These are phyloP conservation scores for Fusarium citri DNA, from an alignment of 2,329 filamentous ascomycete species.

Conservation along the genomic window DNA sequence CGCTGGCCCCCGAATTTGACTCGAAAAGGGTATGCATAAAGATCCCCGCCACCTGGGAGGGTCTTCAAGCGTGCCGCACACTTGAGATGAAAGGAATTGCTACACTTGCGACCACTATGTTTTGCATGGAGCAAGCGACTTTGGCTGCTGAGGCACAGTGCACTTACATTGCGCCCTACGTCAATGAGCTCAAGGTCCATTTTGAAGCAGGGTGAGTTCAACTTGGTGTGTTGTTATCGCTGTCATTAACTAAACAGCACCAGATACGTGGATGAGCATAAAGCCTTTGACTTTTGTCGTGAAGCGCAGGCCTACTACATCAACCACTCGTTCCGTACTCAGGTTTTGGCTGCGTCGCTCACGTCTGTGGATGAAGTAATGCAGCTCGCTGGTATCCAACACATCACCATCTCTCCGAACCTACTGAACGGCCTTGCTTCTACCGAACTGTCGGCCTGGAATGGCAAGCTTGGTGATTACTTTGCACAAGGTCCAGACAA, in stretches of 20 bases:
- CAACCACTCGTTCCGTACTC: constrained; percentile 55
- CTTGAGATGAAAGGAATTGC: constrained; percentile 66
- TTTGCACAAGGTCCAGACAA: constrained; percentile 48
- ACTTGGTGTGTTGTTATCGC: background rate
- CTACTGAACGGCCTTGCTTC: constrained; percentile 61
- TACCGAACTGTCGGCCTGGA: constrained; percentile 49
- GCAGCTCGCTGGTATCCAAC: constrained; percentile 66
- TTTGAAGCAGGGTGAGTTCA: constrained; percentile 61
- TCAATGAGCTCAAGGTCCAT: constrained; percentile 73
- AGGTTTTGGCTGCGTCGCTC: constrained; percentile 68
- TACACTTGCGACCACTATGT: constrained; percentile 72
- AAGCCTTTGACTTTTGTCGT: constrained; percentile 63
- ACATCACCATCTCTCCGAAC: constrained; percentile 68
- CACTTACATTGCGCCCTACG: constrained; percentile 73
- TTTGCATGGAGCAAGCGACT: constrained; percentile 69
- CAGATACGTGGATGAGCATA: constrained; percentile 62
- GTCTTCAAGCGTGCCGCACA: constrained; percentile 67
- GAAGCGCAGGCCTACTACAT: constrained; percentile 65
- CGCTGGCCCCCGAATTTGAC: constrained; percentile 51
- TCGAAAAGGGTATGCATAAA: constrained; percentile 69
- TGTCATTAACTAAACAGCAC: background rate
- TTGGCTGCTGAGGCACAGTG: constrained; percentile 68
- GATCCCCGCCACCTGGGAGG: constrained; percentile 72
- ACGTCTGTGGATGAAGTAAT: constrained; percentile 69
- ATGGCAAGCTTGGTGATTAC: constrained; percentile 47